These are phyloP conservation scores for Pseudogymnoascus sp. DNA, from an alignment of 2,329 filamentous ascomycete species.

Conservation along the genomic window DNA sequence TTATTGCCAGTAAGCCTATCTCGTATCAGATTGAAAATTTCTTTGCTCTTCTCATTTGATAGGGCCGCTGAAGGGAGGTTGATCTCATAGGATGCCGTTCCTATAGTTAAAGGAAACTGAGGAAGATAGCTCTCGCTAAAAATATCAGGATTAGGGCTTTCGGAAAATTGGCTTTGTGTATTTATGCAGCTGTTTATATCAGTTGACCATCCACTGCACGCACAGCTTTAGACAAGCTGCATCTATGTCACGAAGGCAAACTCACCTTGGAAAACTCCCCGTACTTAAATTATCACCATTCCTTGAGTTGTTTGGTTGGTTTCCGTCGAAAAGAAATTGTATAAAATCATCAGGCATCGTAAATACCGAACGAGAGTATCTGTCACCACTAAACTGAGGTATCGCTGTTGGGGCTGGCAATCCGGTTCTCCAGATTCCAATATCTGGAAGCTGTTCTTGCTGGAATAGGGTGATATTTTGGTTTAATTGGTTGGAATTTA, in stretches of 20 bases:
- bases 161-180: constrained; percentile 39
- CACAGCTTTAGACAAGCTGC: neutral
- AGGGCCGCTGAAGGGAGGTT: constrained; percentile 70
- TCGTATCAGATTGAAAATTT: constrained; percentile 75
- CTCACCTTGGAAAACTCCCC: constrained; percentile 47
- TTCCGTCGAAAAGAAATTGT: constrained; percentile 73
- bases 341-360: constrained; percentile 82
- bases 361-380: constrained; percentile 77
- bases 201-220: constrained; percentile 10
- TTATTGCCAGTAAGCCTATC: constrained; percentile 75
- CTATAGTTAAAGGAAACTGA: constrained; percentile 51
- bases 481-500: constrained; percentile 25
- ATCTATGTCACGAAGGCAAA: constrained; percentile 11
- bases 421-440: constrained; percentile 56
- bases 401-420: constrained; percentile 57
- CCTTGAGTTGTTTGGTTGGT: constrained; percentile 46
- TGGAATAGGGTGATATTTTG: constrained; percentile 29
- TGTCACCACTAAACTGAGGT: constrained; percentile 83
- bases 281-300: constrained; percentile 40
- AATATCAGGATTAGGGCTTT: constrained; percentile 47
- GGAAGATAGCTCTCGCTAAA: constrained; percentile 41
- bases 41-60: constrained; percentile 79
- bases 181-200: constrained; percentile 7
- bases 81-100: constrained; percentile 86
- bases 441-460: constrained; percentile 40